Conservation (phyloP, 768 basidiomycete genomes). For the Terana coerulea region DNA sequence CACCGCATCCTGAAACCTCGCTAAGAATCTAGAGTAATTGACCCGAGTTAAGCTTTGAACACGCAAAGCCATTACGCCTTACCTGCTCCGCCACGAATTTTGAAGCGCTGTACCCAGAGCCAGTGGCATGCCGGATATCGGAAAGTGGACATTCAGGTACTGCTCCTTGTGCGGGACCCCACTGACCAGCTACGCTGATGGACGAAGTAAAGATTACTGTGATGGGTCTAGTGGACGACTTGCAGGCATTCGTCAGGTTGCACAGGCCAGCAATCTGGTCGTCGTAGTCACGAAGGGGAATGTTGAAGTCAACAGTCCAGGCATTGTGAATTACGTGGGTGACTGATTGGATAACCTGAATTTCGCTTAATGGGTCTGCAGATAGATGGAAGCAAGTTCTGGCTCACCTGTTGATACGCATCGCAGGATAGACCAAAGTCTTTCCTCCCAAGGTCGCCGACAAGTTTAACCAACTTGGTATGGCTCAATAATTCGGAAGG, state of each 20-base stretch:
- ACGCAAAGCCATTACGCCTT: no score
- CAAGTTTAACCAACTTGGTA: not conserved
- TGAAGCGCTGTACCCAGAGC: slow-evolving; percentile 36
- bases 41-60: no score
- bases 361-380: not conserved
- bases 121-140: slow-evolving; percentile 24
- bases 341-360: slow-evolving; percentile 5
- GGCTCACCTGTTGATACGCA: slow-evolving; percentile 1
- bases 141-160: slow-evolving; percentile 24
- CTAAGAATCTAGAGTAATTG: slow-evolving; percentile 13
- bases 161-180: slow-evolving; percentile 4
- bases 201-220: slow-evolving; percentile 31
- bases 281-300: slow-evolving; percentile 28
- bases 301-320: slow-evolving; percentile 38
- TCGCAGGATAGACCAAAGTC: not conserved
- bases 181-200: slow-evolving; percentile 24
- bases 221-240: slow-evolving; percentile 21
- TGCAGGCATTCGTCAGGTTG: slow-evolving; percentile 30
- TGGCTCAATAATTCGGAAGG: not conserved
- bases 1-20: not conserved
- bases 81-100: slow-evolving; percentile 41
- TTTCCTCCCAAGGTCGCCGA: not conserved
- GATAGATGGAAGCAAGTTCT: no score
- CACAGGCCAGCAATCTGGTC: slow-evolving; percentile 24
- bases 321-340: slow-evolving; percentile 20